A percentile compares a stretch with the other conserved stretches of the same genome.
Conservation (phyloP, 2,329 filamentous ascomycete genomes). For the Penicillium concentricum region DNA sequence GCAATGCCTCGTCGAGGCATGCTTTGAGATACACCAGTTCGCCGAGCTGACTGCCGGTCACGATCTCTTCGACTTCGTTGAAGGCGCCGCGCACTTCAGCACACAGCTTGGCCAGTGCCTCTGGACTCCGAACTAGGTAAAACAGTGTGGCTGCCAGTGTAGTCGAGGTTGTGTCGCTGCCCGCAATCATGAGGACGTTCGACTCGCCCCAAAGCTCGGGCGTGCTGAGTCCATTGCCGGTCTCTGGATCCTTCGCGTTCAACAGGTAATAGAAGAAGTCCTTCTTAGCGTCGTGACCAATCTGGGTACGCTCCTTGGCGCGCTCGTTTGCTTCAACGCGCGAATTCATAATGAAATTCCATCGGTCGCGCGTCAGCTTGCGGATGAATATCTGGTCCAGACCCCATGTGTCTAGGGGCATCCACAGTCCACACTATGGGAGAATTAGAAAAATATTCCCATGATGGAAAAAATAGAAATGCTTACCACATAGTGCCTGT, state of each 20-base stretch:
- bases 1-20: slow-evolving; percentile 44
- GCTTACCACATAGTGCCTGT: slow-evolving; percentile 66
- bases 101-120: slow-evolving; percentile 31
- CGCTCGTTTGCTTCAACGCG: slow-evolving; percentile 65
- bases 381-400: slow-evolving; percentile 68
- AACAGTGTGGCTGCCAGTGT: slow-evolving; percentile 49
- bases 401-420: slow-evolving; percentile 63
- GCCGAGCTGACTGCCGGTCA: slow-evolving; percentile 35
- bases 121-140: slow-evolving; percentile 39
- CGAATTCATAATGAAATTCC: slow-evolving; percentile 70
- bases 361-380: slow-evolving; percentile 64
- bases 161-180: slow-evolving; percentile 70
- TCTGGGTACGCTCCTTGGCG: slow-evolving; percentile 56
- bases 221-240: slow-evolving; percentile 63
- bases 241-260: slow-evolving; percentile 69
- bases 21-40: slow-evolving; percentile 42
- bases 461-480: background rate
- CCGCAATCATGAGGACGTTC: slow-evolving; percentile 69
- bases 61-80: slow-evolving; percentile 37
- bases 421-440: slow-evolving; percentile 67
- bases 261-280: slow-evolving; percentile 77
- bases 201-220: slow-evolving; percentile 70
- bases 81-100: slow-evolving; percentile 40
- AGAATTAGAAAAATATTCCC: background rate
- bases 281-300: slow-evolving; percentile 64